phyloP scores from a whole-genome alignment of 2,329 filamentous ascomycete species.

The Myrmaecium sp. region DNA sequence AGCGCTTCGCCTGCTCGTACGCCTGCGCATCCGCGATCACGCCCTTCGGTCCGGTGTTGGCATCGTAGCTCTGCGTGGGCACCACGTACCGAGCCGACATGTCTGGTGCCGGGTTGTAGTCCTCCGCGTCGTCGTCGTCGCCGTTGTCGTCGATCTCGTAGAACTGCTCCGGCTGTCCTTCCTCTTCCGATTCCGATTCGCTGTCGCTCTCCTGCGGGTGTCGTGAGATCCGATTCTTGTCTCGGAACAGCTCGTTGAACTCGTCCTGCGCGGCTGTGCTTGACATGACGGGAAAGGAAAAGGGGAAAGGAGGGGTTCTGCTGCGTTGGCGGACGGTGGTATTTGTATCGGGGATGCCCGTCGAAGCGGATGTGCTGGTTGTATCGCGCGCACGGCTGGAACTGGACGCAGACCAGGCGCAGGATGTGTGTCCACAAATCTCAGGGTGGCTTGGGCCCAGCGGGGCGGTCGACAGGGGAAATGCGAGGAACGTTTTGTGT shows the following conservation, averaged over 20 bases:
- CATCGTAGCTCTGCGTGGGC: constrained; percentile 47
- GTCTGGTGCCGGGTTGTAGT: constrained; percentile 20
- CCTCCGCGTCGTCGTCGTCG: constrained; percentile 29
- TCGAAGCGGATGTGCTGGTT: neutral
- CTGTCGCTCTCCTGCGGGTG: constrained; percentile 31
- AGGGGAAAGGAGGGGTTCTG: constrained; percentile 3
- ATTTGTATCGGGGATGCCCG: constrained; percentile 5
- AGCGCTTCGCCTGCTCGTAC: constrained; percentile 45
- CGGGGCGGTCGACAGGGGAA: no score
- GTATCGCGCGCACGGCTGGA: no score
- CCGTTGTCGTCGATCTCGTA: constrained; percentile 43
- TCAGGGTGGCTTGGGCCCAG: no score
- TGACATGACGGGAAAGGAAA: constrained; percentile 20
- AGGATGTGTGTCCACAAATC: no score
- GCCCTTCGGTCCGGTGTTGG: constrained; percentile 68
- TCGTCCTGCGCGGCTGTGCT: constrained; percentile 30
- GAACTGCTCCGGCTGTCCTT: constrained; percentile 22
- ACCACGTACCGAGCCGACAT: constrained; percentile 40
- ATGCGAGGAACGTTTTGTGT: no score
- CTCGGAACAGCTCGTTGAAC: constrained; percentile 32
- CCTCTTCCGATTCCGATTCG: constrained; percentile 43
- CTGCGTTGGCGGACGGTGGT: constrained; percentile 4
- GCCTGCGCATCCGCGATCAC: constrained; percentile 71
- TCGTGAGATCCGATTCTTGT: constrained; percentile 24
- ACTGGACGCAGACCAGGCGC: no score